Evolutionary conservation across 2,329 filamentous ascomycete genomes (phyloP).

Genomic region (Colletotrichum sp.): DNA sequence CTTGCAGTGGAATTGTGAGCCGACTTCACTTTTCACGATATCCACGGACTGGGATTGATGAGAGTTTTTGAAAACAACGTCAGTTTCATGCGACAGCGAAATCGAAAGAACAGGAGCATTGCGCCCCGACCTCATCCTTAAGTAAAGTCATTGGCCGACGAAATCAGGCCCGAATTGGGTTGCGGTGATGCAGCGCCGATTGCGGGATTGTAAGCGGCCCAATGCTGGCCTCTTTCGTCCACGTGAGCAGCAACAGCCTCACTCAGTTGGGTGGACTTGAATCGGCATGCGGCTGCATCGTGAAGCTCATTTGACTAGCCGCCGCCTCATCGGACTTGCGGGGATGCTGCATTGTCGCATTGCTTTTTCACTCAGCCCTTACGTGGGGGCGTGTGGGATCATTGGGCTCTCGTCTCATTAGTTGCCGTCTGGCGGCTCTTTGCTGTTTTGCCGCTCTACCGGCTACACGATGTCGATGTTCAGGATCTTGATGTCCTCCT

Average conservation of each 20-base stretch:
- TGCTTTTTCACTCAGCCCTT: conserved; percentile 14
- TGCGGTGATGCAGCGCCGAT: conserved; percentile 20
- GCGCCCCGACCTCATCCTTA: conserved; percentile 3
- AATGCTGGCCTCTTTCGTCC: conserved; percentile 15
- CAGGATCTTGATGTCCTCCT: conserved; percentile 96
- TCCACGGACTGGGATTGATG: background rate
- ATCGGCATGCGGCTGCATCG: conserved; percentile 13
- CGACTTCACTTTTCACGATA: background rate
- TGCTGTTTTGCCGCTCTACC: background rate
- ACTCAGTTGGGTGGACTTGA: conserved; percentile 12
- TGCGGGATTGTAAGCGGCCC: conserved; percentile 19
- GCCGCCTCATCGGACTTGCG: conserved; percentile 9
- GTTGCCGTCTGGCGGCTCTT: background rate
- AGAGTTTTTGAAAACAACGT: background rate
- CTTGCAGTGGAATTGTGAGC: background rate
- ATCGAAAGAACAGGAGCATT: background rate
- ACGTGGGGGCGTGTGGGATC: background rate
- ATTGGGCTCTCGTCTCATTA: background rate
- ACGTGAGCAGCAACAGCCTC: conserved; percentile 19
- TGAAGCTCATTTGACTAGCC: conserved; percentile 13
- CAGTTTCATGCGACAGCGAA: background rate
- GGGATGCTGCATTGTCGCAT: conserved; percentile 14
- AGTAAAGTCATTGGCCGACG: conserved; percentile 15
- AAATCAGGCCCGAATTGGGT: conserved; percentile 22
- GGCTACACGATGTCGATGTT: conserved; percentile 72